Conservation (phyloP, 495 filamentous ascomycete species). For the Daldinia bambusicola region DNA sequence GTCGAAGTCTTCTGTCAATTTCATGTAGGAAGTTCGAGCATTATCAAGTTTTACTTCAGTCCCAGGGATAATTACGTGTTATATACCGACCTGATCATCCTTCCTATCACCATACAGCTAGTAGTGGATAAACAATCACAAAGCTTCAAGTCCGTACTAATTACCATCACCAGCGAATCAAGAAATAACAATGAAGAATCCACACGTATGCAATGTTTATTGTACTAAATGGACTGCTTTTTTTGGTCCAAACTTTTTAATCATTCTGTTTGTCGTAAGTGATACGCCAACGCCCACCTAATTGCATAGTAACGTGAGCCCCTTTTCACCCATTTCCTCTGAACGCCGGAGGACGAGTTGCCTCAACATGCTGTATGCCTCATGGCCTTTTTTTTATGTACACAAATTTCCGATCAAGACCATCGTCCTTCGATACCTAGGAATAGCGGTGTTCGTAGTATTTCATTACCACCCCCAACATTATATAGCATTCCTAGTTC, state of each 20-base stretch:
- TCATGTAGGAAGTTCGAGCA: too few relatives aligned
- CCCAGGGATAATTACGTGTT: too few relatives aligned
- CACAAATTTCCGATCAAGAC: slow-evolving; percentile 14
- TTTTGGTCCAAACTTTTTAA: slow-evolving; percentile 21
- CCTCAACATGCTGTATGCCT: slow-evolving; percentile 39
- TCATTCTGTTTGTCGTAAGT: slow-evolving; percentile 39
- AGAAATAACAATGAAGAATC: not conserved
- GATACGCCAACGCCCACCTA: slow-evolving; percentile 32
- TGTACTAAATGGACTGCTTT: slow-evolving; percentile 6
- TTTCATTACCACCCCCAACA: slow-evolving; percentile 24
- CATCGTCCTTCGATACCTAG: not conserved
- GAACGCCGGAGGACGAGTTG: slow-evolving; percentile 43
- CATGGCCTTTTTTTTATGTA: slow-evolving; percentile 28
- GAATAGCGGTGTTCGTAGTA: not conserved
- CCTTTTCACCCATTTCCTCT: slow-evolving; percentile 20
- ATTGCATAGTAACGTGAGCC: slow-evolving; percentile 18
- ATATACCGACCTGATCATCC: too few relatives aligned
- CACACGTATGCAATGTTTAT: slow-evolving; percentile 14
- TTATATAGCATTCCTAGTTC: slow-evolving; percentile 10
- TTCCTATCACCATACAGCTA: too few relatives aligned
- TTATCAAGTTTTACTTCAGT: too few relatives aligned
- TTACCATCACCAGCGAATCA: not conserved
- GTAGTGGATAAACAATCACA: not conserved
- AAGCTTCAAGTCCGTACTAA: not conserved
- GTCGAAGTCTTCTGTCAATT: too few relatives aligned